Percentiles rank a stretch among this genome's conserved stretches.
Conservation (phyloP, 2,329 filamentous ascomycete species). For the Alternaria arborescens region DNA sequence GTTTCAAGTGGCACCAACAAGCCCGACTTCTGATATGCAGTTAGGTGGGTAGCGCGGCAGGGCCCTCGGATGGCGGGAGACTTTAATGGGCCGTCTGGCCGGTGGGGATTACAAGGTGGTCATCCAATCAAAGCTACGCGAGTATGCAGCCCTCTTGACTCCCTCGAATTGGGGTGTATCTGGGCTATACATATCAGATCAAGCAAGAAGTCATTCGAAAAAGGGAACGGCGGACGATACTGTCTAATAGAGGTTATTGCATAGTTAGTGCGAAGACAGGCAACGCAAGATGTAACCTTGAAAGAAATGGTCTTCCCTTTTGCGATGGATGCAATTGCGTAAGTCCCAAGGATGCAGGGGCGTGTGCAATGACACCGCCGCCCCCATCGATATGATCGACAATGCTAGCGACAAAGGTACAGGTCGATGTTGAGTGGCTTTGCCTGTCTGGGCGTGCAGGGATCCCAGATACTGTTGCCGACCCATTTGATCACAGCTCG, state of each 20-base stretch:
- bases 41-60: slow-evolving; percentile 30
- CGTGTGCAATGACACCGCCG: slow-evolving; percentile 11
- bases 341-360: slow-evolving; percentile 11
- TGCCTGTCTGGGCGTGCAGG: slow-evolving; percentile 7
- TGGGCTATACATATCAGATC: neutral
- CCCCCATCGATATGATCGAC: slow-evolving; percentile 17
- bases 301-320: neutral
- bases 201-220: neutral
- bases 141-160: neutral
- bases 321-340: slow-evolving; percentile 2
- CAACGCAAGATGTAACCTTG: neutral
- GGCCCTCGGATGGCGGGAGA: slow-evolving; percentile 22
- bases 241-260: neutral
- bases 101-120: slow-evolving; percentile 13
- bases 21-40: slow-evolving; percentile 26
- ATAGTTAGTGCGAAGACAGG: neutral
- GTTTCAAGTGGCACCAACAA: slow-evolving; percentile 27
- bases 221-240: neutral
- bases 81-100: slow-evolving; percentile 14
- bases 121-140: slow-evolving; percentile 21
- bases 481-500: slow-evolving; percentile 7
- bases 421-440: slow-evolving; percentile 7
- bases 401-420: slow-evolving; percentile 13
- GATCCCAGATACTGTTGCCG: neutral
- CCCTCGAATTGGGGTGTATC: neutral